A percentile compares a stretch with the other conserved stretches of the same genome.
Evolutionary conservation across 129 eudicot genomes (phyloP).

Genomic region (Deinandra increscens): DNA sequence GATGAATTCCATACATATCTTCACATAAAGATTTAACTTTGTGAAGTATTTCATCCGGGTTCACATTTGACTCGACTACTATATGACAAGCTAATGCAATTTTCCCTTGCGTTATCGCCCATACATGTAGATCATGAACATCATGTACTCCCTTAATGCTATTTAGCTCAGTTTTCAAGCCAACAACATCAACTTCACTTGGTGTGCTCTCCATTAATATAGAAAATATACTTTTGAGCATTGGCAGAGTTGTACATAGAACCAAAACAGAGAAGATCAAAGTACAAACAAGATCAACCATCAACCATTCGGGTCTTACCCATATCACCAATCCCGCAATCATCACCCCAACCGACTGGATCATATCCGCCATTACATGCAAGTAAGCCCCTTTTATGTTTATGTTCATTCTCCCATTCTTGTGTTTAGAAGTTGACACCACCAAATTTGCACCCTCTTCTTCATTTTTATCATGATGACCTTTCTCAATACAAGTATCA

Average conservation of each 20-base stretch:
- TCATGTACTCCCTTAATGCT: slow-evolving; percentile 47
- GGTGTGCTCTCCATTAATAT: slow-evolving; percentile 78
- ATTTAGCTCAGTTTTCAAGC: slow-evolving; percentile 41
- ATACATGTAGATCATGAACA: slow-evolving; percentile 77
- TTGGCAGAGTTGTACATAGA: slow-evolving; percentile 53
- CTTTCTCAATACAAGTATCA: not conserved
- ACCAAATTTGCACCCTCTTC: slow-evolving; percentile 41
- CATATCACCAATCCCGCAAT: slow-evolving; percentile 70
- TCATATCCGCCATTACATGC: slow-evolving; percentile 64
- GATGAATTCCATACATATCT: slow-evolving; percentile 47
- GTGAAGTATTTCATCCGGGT: slow-evolving; percentile 34
- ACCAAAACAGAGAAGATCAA: slow-evolving; percentile 50
- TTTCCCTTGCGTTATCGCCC: slow-evolving; percentile 71
- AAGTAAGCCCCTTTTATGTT: slow-evolving; percentile 76
- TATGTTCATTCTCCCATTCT: slow-evolving; percentile 39
- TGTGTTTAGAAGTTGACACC: slow-evolving; percentile 33
- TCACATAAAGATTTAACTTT: slow-evolving; percentile 47
- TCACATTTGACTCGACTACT: slow-evolving; percentile 36
- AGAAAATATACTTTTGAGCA: slow-evolving; percentile 44
- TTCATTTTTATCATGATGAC: slow-evolving; percentile 4
- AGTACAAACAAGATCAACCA: slow-evolving; percentile 66
- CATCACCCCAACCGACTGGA: slow-evolving; percentile 73
- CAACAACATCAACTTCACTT: slow-evolving; percentile 43
- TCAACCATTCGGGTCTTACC: slow-evolving; percentile 63
- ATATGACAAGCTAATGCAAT: slow-evolving; percentile 55